Base-by-base conservation (phyloP, 2,329 filamentous ascomycete genomes). In the Phialophora verrucosa region DNA sequence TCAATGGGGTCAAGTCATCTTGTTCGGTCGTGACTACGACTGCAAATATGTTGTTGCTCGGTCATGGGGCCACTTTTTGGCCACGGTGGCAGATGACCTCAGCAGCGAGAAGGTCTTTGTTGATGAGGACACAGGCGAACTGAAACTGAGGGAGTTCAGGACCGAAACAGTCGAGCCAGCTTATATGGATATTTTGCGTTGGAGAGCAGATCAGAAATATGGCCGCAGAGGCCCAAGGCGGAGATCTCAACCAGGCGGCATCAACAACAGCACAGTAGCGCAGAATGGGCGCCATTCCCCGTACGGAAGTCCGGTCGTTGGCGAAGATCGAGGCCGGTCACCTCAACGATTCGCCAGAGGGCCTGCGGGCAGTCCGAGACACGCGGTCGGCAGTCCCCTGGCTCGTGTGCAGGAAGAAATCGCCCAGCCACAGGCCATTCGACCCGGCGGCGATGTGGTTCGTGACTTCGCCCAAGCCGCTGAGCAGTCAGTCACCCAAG, bases 1-100 rank as follows among this genome's bases (percentile, higher is more conserved):
- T 47, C 91, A 89, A 77, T 99, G 95, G 94, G 95, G 95, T 62
- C 95, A 99, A 78, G 88, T 99, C 71, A 97, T 99, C 74, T 85
- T 99, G 68, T 97, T 96, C 77, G 95, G 95, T 59, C 92, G 95
- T 67, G 95, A 99, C 81, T 99, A 97, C 79, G 95, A 99, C 77
- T 97, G 92, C 79, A 99, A 99, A 82, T 99, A 97, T 76, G 95
- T 99, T 6, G 86, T 99, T 64, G 91, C 95, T 32, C 88, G 91
- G 68, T 98, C 94, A 0, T 99, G 95, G 95, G 87, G 89, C 17
- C 86, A 90, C 10, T 93, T 99, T 76, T 81, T 99, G 23, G 93
- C 93, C 59, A 87, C 89, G 35, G 87, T 97, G 6, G 93, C 95
- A 32, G 95, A 99, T 75, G 95, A 99, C 75, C 83, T 99, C 74